Base-by-base conservation (phyloP, 371 early-diverging fungal species). In the Mucor mucedo region DNA sequence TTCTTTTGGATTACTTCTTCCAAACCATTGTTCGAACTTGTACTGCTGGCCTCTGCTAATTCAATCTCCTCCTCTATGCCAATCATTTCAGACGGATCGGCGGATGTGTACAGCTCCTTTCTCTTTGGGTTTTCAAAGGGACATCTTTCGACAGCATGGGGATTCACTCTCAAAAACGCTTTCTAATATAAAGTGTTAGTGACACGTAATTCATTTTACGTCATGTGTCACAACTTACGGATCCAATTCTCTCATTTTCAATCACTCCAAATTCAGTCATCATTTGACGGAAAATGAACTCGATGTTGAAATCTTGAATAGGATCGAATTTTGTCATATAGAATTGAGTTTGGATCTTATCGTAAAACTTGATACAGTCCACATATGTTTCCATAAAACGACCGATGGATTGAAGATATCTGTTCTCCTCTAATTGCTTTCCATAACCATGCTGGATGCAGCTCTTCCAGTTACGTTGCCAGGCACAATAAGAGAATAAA, bases 221-320 rank as follows among this genome's bases (percentile, higher is more conserved):
- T 21, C 21, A 8, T 35, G 35, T 35, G 6, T 41, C 10, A 16
- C 6, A 8, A 33, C 77, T 54, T 65, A 82, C 83, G 48, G 81
- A 77, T 5, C 78, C 82, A 58, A 89, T 86, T 52, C 76, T 69
- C 66, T 86, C 87, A 55, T 85, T 84, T n/a, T 82, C 83, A 41
- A 82, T 73, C 0, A 87, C 77, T 32, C 73, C 75, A 38, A 79
- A 76, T 14, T 80, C 61, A 2, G 72, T 63, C 70, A 78, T 68
- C 41, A 79, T 63, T 58, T 82, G 79, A 4, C 82, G 74, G 58
- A 87, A 89, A 11, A 89, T 77, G 55, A 87, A 89, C 40, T 84
- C 87, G 4, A 89, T 21, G 49, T 85, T 82, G 45, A 77, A 78
- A 54, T 87, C 87, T 47, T 62, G 48, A 9, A 79, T 45, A 14